phyloP scores from a whole-genome alignment of 2,329 filamentous ascomycete genomes.

The Beauveria australis region DNA sequence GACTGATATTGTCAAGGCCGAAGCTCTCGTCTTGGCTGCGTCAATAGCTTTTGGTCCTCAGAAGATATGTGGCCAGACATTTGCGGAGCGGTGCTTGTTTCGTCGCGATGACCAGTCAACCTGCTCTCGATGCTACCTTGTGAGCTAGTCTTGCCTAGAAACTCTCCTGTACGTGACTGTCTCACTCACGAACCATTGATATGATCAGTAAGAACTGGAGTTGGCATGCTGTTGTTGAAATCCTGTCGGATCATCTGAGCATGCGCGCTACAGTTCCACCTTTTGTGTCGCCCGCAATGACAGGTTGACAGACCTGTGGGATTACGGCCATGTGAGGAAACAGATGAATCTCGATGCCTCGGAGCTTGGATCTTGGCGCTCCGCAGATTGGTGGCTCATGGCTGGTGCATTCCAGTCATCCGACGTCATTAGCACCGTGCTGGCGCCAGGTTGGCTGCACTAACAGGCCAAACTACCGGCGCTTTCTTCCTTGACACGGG shows the following conservation, averaged over 20 bases:
- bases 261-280: not conserved
- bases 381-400: not conserved
- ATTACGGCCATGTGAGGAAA: not conserved
- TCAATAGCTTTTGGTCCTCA: not conserved
- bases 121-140: not conserved
- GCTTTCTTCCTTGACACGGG: not conserved
- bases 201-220: not conserved
- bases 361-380: not conserved
- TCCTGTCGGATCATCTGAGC: not conserved
- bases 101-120: not conserved
- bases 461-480: slow-evolving; percentile 23
- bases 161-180: no score
- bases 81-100: not conserved
- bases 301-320: not conserved
- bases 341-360: not conserved
- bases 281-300: no score
- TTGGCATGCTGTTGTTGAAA: not conserved
- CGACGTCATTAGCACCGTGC: slow-evolving; percentile 2
- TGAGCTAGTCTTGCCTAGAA: not conserved
- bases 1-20: not conserved
- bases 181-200: not conserved
- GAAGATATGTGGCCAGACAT: not conserved
- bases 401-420: slow-evolving; percentile 7
- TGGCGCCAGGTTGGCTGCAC: not conserved
- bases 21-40: not conserved